These are phyloP conservation scores for Pichia sp. DNA, from an alignment of 1,139 yeast genomes.

Conservation along the genomic window DNA sequence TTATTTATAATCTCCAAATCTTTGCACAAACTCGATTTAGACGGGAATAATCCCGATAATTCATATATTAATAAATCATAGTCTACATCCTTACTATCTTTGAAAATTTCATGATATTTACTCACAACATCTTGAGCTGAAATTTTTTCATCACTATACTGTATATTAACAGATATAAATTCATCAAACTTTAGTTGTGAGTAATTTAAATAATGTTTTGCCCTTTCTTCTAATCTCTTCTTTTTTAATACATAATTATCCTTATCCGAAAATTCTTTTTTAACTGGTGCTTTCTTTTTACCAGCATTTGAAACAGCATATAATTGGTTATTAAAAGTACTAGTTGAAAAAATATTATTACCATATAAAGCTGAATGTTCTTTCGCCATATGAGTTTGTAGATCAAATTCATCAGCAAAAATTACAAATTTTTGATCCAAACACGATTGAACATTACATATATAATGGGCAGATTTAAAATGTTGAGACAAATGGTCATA, in stretches of 20 bases:
- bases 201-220: conserved; percentile 66
- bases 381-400: conserved; percentile 81
- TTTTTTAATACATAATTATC: conserved; percentile 33
- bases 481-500: conserved; percentile 71
- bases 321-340: conserved; percentile 55
- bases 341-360: conserved; percentile 37
- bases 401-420: conserved; percentile 77
- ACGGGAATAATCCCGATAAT: conserved; percentile 48
- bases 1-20: conserved; percentile 27
- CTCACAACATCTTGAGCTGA: conserved; percentile 44
- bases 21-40: conserved; percentile 30
- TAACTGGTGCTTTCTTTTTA: conserved; percentile 4
- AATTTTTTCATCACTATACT: conserved; percentile 40
- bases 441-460: conserved; percentile 78
- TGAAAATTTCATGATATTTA: conserved; percentile 52
- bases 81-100: conserved; percentile 38
- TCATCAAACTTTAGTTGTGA: conserved; percentile 40
- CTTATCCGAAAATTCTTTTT: neutral
- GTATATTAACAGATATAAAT: conserved; percentile 46
- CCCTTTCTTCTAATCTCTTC: conserved; percentile 75
- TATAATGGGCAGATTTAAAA: conserved; percentile 66
- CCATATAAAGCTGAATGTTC: conserved; percentile 64
- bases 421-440: conserved; percentile 88
- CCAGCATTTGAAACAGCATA: conserved; percentile 37
- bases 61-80: conserved; percentile 50